Evolutionary conservation across 2,329 filamentous ascomycete genomes (phyloP), one percentile per base, ranked within the genome.

Genomic region (Eurotiales sp.): DNA sequence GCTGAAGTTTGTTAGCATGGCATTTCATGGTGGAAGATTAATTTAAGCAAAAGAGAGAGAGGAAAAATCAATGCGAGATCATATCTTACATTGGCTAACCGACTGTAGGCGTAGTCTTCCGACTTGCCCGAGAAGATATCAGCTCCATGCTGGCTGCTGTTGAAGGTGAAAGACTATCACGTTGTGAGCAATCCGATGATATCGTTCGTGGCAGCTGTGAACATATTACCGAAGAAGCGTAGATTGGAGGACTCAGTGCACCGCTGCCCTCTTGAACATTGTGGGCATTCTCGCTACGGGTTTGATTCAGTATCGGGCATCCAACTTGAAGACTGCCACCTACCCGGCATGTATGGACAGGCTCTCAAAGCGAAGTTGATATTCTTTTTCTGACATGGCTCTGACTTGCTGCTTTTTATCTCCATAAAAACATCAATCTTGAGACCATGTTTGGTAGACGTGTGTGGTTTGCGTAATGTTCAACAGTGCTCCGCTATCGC

Each of bases 141-240:
- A 52, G 90, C 89, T 54, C 87, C 90, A 64, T 95, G 90, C 40
- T 88, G 88, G 50, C 87, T 91, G 74, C 93, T 87, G 79, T 93
- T 84, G 79, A 95, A 95, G 44, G 49, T 49, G 21, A 54, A 54
- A 10, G 51, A 54, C 51, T 54, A 17, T 10, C 15, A 8, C 11
- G 15, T 10, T 3, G 4, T 46, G n/a, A 47, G 41, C 22, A 39
- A 5, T 19, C 27, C n/a, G 32, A n/a, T 8, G 3, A 23, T 41
- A 1, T 10, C 4, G 22, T n/a, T 10, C 4, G 15, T 8, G 15
- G n/a, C 6, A 15, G 17, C 1, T 6, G n/a, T 5, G 12, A 19
- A 2, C 6, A 8, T 27, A 27, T 27, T 54, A 50, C 51, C 12
- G 51, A 46, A 12, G 51, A 50, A 6, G 51, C 51, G 22, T 50